Evolutionary conservation across 345 rosid species (phyloP), one percentile per base, ranked within the genome.

Genomic region (Rhizophora apiculata): DNA sequence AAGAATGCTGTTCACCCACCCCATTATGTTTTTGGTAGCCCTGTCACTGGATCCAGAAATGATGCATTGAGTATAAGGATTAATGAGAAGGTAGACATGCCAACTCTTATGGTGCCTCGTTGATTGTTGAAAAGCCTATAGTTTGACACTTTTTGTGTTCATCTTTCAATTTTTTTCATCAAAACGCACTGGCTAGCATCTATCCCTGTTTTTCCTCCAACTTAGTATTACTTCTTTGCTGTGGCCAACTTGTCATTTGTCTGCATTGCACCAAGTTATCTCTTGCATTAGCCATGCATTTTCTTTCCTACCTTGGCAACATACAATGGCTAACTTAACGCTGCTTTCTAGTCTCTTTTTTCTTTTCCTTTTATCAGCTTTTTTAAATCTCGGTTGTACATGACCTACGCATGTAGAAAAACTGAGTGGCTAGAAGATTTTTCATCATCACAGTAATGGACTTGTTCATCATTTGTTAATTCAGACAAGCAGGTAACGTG

Each of bases 21-120:
- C 67, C 54, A 75, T 34, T 90, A 86, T 71, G 91, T 73, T 37
- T 87, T 86, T 73, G 87, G 89, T 60, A 86, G 80, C 76, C 93
- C 98, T 69, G 73, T 82, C 27, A 80, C 68, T 62, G 89, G 89
- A 80, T 46, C 88, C 60, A 82, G 81, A 77, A 83, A 62, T 3
- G 85, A 83, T 59, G 62, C 88, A 2, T 86, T 85, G 87, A 74
- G 74, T 8, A 76, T 86, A 71, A 85, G 85, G 83, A 75, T 83
- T 30, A 79, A 76, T 48, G 88, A 88, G 46, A 85, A 89, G 85
- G 89, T 84, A 66, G 32, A 60, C 57, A 65, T 48, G 39, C 49
- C 66, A 66, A 51, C 59, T 59, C 22, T 52, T 60, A 5, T 43
- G 16, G 11, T 64, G 27, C 27, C 29, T 6, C 43, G 4, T 51